Conservation (phyloP, 148 eudicot genomes). For the Persicaria maculosa region DNA sequence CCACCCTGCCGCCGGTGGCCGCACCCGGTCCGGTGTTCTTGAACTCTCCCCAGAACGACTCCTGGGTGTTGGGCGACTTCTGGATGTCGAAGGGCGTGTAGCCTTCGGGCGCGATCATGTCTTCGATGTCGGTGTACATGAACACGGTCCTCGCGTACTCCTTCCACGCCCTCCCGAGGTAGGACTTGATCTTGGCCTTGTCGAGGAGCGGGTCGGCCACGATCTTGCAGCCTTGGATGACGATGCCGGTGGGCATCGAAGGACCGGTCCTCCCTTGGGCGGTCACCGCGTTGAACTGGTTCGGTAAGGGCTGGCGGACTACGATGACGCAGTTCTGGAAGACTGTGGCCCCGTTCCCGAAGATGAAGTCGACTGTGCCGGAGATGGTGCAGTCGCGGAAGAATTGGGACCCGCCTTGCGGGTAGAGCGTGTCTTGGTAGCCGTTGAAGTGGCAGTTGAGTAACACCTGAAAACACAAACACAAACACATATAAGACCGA, state of each 20-base stretch:
- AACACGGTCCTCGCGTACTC: constrained; percentile 28
- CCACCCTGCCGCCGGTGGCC: constrained; percentile 28
- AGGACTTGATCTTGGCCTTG: constrained; percentile 22
- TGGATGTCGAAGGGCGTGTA: constrained; percentile 21
- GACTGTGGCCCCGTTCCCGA: constrained; percentile 25
- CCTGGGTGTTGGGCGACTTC: not conserved
- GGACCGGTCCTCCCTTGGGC: constrained; percentile 31
- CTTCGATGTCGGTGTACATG: constrained; percentile 30
- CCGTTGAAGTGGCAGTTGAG: constrained; percentile 30
- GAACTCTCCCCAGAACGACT: constrained; percentile 34
- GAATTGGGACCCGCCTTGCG: constrained; percentile 23
- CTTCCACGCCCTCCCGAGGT: constrained; percentile 53
- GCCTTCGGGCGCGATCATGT: constrained; percentile 33
- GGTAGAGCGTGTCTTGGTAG: constrained; percentile 34
- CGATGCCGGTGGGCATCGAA: constrained; percentile 22
- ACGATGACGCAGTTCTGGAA: constrained; percentile 33
- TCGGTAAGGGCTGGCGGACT: constrained; percentile 22
- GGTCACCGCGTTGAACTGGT: constrained; percentile 36
- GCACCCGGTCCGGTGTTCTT: constrained; percentile 56
- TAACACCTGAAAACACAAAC: not conserved
- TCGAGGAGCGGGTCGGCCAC: constrained; percentile 23
- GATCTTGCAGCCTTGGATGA: constrained; percentile 38
- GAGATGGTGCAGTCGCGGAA: constrained; percentile 30
- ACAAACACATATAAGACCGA: no score
- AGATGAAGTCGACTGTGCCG: constrained; percentile 32